Evolutionary conservation across 108 stramenopile genomes (phyloP).

Genomic region (Bacterosira constricta): DNA sequence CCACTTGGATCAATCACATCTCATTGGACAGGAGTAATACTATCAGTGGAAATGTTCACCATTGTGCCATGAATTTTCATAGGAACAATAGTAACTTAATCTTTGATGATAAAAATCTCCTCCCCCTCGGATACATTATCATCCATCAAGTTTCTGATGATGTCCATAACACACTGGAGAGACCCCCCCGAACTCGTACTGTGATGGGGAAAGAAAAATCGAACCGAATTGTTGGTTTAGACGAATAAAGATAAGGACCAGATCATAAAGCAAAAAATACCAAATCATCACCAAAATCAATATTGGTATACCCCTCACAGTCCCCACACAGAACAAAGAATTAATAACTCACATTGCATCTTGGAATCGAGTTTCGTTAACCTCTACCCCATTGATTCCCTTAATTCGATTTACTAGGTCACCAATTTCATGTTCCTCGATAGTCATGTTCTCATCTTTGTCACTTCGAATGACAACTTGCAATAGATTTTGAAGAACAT

Average conservation of each 20-base stretch:
- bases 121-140: conserved; percentile 53
- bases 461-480: conserved; percentile 56
- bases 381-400: conserved; percentile 54
- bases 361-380: conserved; percentile 37
- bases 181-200: conserved; percentile 40
- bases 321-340: too few relatives aligned
- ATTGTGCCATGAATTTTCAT: neutral
- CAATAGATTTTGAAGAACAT: conserved; percentile 54
- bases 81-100: neutral
- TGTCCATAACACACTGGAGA: conserved; percentile 65
- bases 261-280: too few relatives aligned
- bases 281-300: too few relatives aligned
- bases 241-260: too few relatives aligned
- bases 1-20: neutral
- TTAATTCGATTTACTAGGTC: conserved; percentile 37
- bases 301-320: too few relatives aligned
- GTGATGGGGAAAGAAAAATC: too few relatives aligned
- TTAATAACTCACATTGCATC: too few relatives aligned
- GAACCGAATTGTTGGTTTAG: too few relatives aligned
- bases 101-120: conserved; percentile 61
- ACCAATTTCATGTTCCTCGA: conserved; percentile 57
- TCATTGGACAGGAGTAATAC: neutral
- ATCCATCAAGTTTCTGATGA: conserved; percentile 66
- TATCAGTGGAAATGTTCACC: neutral
- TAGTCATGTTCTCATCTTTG: conserved; percentile 48